phyloP scores from a whole-genome alignment of 1,139 yeast genomes.

The Candida frijolesensis region DNA sequence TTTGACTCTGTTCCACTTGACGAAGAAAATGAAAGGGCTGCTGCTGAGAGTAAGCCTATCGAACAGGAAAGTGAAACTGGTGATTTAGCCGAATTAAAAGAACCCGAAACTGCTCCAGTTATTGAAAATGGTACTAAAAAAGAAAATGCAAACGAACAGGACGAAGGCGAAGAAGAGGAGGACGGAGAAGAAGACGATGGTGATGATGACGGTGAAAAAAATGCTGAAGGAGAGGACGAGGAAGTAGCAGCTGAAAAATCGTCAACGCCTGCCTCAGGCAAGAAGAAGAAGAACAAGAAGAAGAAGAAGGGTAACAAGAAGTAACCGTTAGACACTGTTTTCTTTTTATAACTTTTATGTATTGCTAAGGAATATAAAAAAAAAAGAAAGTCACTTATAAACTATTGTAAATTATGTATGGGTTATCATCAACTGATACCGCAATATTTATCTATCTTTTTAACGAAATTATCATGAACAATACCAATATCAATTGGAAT shows the following conservation, averaged over 20 bases:
- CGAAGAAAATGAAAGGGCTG: slow-evolving; percentile 19
- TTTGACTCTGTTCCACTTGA: slow-evolving; percentile 12
- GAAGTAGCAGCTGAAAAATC: slow-evolving; percentile 5
- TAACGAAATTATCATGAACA: background rate
- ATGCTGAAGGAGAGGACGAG: slow-evolving; percentile 22
- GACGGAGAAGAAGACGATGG: slow-evolving; percentile 12
- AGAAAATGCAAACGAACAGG: slow-evolving; percentile 7
- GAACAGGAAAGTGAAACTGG: slow-evolving; percentile 11
- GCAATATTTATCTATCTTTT: slow-evolving; percentile 4
- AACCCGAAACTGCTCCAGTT: slow-evolving; percentile 4
- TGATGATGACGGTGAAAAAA: background rate
- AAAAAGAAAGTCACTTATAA: background rate
- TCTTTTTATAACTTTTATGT: background rate
- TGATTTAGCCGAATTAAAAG: slow-evolving; percentile 9
- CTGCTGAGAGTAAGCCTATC: background rate
- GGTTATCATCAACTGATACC: no score
- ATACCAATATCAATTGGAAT: background rate
- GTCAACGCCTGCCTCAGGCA: background rate
- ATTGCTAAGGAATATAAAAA: no score
- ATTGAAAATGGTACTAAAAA: background rate
- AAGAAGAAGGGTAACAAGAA: slow-evolving; percentile 16
- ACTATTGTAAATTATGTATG: no score
- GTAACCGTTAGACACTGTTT: slow-evolving; percentile 1
- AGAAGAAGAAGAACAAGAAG: slow-evolving; percentile 19
- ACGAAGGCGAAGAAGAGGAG: slow-evolving; percentile 9